Evolutionary conservation across 2,329 filamentous ascomycete genomes (phyloP).

Genomic region (Diaporthe sp.): DNA sequence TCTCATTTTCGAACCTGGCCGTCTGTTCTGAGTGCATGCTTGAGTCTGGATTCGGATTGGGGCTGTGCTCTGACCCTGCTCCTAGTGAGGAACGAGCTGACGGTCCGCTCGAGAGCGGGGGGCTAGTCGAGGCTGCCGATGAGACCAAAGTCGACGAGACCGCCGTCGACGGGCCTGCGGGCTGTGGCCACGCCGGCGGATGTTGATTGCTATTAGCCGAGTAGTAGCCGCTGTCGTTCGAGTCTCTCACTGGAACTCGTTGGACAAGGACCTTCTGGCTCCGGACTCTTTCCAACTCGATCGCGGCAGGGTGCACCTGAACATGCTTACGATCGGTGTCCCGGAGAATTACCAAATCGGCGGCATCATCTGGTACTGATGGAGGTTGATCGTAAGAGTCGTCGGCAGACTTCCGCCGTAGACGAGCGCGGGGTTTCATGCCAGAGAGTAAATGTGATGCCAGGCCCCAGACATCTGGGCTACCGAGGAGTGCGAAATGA

Average conservation of each 20-base stretch:
- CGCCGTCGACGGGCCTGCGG: background rate
- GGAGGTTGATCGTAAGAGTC: background rate
- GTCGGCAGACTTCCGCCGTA: background rate
- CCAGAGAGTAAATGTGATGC: background rate
- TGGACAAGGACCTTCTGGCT: slow-evolving; percentile 18
- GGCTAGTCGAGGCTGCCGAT: background rate
- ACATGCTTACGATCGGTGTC: background rate
- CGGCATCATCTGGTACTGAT: too few relatives aligned
- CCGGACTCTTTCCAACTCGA: background rate
- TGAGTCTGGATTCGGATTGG: background rate
- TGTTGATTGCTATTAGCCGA: background rate
- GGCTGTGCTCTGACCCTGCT: background rate
- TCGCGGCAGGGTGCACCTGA: background rate
- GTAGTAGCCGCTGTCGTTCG: slow-evolving; percentile 36
- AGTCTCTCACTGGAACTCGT: background rate
- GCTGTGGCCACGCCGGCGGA: too few relatives aligned
- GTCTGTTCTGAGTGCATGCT: background rate
- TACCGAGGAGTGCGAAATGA: slow-evolving; percentile 21
- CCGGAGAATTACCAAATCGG: background rate
- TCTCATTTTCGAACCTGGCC: too few relatives aligned
- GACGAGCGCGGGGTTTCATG: background rate
- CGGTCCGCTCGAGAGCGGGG: background rate
- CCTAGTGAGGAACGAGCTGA: too few relatives aligned
- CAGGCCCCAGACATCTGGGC: slow-evolving; percentile 24
- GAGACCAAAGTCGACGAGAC: background rate